Evolutionary conservation across 139 green algal genomes (phyloP), one percentile per base, ranked within the genome.

Genomic region (Trebouxia sp.): DNA sequence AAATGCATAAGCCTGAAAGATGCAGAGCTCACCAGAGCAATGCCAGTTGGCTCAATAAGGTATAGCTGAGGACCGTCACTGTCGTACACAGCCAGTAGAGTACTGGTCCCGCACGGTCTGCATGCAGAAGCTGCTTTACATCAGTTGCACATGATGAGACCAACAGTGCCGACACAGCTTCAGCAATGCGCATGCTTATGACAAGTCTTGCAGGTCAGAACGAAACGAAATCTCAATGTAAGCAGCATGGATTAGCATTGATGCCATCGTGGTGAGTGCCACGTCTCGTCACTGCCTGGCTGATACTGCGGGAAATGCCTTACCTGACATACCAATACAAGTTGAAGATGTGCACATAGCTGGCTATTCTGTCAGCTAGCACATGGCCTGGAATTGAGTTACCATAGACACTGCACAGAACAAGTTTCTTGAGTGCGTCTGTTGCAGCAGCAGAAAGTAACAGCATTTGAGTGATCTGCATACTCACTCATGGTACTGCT

Each of bases 341-440:
- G 83, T 97, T 99, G 90, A 98, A 99, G 51, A 98, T 72, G 88
- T 99, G 97, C 22, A 95, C 83, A 85, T 96, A 99, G 83, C 82
- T 93, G 6, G 92, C 96, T 56, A 99, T 74, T 1, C 97, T 89
- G 62, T 99, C 97, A 26, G 81, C 86, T 53, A 99, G 89, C 56
- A 99, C 88, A 58, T 96, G 91, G 5, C 91, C 93, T 10, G 95
- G 94, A 39, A 99, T 99, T 72, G 82, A 47, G 42, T 98, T 92
- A 4, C 97, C 97, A 83, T 98, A 99, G 53, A 98, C 93, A 38
- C 89, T 95, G 89, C 65, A 82, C 1, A 5, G 74, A 41, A 37
- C n/a, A 72, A 12, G 28, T 76, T n/a, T 15, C 26, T 39, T 41
- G 45, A 28, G 20, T 58, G 20, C 26, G 50, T 28, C 20, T 22